These are phyloP conservation scores for Knufia petricola DNA, from an alignment of 2,329 filamentous ascomycete species.

Conservation along the genomic window DNA sequence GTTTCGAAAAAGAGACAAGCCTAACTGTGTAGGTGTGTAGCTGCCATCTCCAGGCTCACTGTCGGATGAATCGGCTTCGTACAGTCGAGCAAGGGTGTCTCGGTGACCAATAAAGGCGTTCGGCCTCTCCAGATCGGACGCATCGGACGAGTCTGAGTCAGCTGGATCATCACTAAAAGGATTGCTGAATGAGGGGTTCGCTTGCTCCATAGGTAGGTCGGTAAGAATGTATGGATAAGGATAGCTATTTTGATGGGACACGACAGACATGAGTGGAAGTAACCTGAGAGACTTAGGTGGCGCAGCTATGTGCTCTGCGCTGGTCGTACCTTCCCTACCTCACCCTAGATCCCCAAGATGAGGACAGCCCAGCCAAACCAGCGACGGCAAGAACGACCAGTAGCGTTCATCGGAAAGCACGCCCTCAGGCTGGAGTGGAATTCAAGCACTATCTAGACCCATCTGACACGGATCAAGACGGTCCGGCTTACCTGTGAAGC, in stretches of 20 bases:
- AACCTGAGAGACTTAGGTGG: too few relatives aligned
- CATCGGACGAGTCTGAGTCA: neutral
- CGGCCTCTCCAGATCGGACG: slow-evolving; percentile 13
- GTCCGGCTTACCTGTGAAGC: too few relatives aligned
- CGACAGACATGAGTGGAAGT: too few relatives aligned
- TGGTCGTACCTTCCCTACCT: too few relatives aligned
- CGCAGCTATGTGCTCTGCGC: too few relatives aligned
- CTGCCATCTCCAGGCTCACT: neutral
- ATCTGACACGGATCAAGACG: too few relatives aligned
- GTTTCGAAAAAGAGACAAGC: slow-evolving; percentile 12
- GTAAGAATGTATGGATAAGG: neutral
- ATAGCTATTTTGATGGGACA: neutral
- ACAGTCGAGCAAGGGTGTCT: slow-evolving; percentile 21
- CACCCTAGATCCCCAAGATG: too few relatives aligned
- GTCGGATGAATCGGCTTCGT: neutral
- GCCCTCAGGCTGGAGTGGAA: too few relatives aligned
- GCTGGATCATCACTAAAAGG: neutral
- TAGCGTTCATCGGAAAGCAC: too few relatives aligned
- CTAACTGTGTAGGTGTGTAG: neutral
- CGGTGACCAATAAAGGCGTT: slow-evolving; percentile 21
- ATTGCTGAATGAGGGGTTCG: neutral
- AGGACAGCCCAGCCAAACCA: too few relatives aligned
- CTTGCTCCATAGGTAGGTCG: neutral
- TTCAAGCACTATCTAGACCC: too few relatives aligned
- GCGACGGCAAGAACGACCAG: too few relatives aligned